A percentile compares a stretch with the other conserved stretches of the same genome.
Conservation (phyloP, 129 eudicot species). For the Helichrysum umbraculigerum region DNA sequence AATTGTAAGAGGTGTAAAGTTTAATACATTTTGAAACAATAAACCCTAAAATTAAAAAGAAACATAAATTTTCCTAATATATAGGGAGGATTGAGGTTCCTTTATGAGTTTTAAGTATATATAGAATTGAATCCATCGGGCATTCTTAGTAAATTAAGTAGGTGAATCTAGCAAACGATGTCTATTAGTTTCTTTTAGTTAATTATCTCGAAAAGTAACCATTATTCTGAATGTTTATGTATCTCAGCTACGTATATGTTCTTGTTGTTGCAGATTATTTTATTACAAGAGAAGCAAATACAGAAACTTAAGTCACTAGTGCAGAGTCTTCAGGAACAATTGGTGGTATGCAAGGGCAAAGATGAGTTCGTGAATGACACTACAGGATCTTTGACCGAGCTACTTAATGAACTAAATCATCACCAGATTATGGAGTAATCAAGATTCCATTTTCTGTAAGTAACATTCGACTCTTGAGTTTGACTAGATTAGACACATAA, state of each 20-base stretch:
- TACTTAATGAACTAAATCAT: conserved; percentile 42
- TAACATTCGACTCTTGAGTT: not conserved
- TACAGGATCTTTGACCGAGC: conserved; percentile 34
- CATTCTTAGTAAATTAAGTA: not conserved
- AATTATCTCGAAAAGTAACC: not conserved
- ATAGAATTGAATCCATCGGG: not conserved
- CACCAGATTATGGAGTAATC: conserved; percentile 42
- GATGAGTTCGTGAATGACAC: conserved; percentile 37
- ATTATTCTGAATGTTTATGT: not conserved
- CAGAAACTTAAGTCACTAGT: conserved; percentile 51
- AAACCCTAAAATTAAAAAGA: not conserved
- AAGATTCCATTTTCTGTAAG: conserved; percentile 28
- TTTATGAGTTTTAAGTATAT: not conserved
- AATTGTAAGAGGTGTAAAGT: too few relatives aligned
- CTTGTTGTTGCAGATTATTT: conserved; percentile 43
- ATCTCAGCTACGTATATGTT: conserved; percentile 15
- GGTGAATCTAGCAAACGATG: not conserved
- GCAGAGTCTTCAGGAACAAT: conserved; percentile 47
- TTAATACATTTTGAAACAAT: too few relatives aligned
- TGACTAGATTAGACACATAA: not conserved
- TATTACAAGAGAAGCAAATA: conserved; percentile 54
- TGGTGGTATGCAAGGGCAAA: conserved; percentile 42
- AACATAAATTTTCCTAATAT: not conserved
- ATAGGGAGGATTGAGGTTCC: not conserved
- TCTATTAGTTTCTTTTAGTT: not conserved